Evolutionary conservation across 306 rosid species (phyloP).

Genomic region (Quillaja saponaria): DNA sequence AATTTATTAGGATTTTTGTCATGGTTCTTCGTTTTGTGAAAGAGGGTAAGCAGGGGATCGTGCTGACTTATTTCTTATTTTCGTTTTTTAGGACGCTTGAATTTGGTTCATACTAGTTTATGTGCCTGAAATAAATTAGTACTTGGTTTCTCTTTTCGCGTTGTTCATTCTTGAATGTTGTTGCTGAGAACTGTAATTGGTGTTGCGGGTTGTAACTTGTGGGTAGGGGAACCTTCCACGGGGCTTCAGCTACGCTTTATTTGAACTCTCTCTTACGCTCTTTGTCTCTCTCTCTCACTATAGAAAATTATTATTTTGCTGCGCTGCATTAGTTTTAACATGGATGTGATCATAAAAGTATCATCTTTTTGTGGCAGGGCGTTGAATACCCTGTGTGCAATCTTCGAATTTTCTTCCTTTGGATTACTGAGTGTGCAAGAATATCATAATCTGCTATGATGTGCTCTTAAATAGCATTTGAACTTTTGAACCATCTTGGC

Average conservation of each 20-base stretch:
- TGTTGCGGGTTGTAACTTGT: neutral
- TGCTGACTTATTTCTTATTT: neutral
- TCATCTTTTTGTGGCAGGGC: constrained; percentile 18
- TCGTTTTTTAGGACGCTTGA: neutral
- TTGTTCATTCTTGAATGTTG: neutral
- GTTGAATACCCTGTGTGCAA: neutral
- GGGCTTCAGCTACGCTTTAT: constrained; percentile 7
- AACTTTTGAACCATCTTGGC: neutral
- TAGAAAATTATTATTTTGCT: constrained; percentile 8
- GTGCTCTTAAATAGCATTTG: constrained; percentile 6
- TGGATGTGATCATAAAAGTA: neutral
- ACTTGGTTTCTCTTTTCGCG: neutral
- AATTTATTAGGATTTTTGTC: neutral
- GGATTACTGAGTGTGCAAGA: constrained; percentile 17
- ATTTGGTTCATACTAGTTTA: neutral
- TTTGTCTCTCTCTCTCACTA: constrained; percentile 5
- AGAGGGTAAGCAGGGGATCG: neutral
- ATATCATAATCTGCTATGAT: neutral
- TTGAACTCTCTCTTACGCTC: neutral
- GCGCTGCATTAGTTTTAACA: neutral
- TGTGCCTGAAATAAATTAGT: neutral
- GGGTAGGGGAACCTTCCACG: neutral
- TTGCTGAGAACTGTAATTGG: neutral
- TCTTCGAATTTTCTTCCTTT: neutral
- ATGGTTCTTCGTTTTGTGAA: constrained; percentile 2